Evolutionary conservation across 1,139 yeast species (phyloP).

Genomic region (Yamadazyma atmosphaerica): DNA sequence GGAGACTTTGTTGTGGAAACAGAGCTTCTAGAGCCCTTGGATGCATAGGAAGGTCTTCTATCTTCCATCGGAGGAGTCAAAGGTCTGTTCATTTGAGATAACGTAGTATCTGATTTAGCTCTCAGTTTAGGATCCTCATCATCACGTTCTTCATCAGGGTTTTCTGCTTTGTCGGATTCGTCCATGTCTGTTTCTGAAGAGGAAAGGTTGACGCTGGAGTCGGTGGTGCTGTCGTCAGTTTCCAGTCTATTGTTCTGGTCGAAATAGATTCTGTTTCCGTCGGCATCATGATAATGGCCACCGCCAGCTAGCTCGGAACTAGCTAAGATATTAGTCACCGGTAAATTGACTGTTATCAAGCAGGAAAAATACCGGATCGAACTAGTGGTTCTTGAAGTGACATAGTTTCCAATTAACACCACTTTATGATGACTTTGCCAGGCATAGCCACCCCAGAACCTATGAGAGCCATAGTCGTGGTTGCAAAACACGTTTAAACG

Average conservation of each 20-base stretch:
- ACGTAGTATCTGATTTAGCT: slow-evolving; percentile 9
- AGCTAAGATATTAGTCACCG: slow-evolving; percentile 60
- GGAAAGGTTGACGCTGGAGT: slow-evolving; percentile 5
- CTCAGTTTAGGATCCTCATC: not conserved
- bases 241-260: slow-evolving; percentile 14
- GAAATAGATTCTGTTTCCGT: slow-evolving; percentile 22
- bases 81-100: slow-evolving; percentile 9
- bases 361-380: slow-evolving; percentile 59
- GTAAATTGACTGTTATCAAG: slow-evolving; percentile 61
- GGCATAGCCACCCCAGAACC: slow-evolving; percentile 66
- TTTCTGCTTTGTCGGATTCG: not conserved
- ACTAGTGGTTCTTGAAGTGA: slow-evolving; percentile 49
- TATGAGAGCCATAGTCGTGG: slow-evolving; percentile 55
- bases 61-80: slow-evolving; percentile 13
- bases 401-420: slow-evolving; percentile 51
- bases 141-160: not conserved
- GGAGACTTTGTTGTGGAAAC: slow-evolving; percentile 18
- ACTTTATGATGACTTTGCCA: slow-evolving; percentile 80
- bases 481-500: slow-evolving; percentile 57
- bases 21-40: slow-evolving; percentile 15
- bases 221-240: slow-evolving; percentile 20
- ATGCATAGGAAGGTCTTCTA: slow-evolving; percentile 20
- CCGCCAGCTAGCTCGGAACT: slow-evolving; percentile 42
- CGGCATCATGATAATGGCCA: slow-evolving; percentile 20
- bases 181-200: slow-evolving; percentile 10